phyloP scores from a whole-genome alignment of 2,329 filamentous ascomycete genomes.

The Colletotrichum kahawae region DNA sequence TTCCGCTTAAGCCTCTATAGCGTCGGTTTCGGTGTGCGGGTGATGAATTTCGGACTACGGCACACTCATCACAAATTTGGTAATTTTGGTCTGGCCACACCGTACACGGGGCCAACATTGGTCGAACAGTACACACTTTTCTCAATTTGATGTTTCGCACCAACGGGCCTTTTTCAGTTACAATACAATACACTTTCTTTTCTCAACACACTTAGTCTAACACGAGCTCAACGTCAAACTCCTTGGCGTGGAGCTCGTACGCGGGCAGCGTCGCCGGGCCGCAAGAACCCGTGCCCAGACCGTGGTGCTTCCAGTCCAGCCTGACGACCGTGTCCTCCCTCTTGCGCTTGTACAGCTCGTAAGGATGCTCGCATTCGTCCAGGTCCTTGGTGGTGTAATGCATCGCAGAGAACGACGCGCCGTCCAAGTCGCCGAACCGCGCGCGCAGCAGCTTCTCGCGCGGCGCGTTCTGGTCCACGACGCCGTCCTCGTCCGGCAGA shows the following conservation, averaged over 20 bases:
- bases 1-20: accelerated
- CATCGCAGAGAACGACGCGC: conserved; percentile 60
- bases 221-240: conserved; percentile 49
- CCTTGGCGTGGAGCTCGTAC: conserved; percentile 47
- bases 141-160: neutral
- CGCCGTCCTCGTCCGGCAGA: conserved; percentile 26
- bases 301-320: conserved; percentile 67
- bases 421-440: conserved; percentile 49
- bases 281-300: conserved; percentile 66
- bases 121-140: neutral
- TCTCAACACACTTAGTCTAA: conserved; percentile 38
- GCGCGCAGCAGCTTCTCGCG: conserved; percentile 43
- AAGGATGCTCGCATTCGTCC: conserved; percentile 61
- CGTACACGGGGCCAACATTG: accelerated
- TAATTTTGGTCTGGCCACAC: neutral
- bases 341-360: conserved; percentile 57
- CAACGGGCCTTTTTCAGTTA: neutral
- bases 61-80: neutral
- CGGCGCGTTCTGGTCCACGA: neutral
- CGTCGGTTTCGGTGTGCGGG: accelerated
- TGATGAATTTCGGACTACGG: neutral
- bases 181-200: neutral
- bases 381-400: conserved; percentile 61
- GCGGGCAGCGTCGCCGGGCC: conserved; percentile 58
- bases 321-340: conserved; percentile 59